phyloP scores from a whole-genome alignment of 441 rosid genomes.

The Biscutella laevigata region DNA sequence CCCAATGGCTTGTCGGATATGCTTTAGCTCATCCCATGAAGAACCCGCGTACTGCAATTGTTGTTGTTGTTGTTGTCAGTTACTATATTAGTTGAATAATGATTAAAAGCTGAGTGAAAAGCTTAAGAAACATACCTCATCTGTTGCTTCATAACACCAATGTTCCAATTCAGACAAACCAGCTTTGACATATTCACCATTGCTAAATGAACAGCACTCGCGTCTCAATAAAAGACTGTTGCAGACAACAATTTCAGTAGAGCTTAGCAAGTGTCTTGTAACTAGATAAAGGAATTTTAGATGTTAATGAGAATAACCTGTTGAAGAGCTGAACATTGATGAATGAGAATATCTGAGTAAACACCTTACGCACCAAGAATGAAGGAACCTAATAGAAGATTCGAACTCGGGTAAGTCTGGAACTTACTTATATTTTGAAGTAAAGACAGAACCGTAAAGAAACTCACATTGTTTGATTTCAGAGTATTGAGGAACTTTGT shows the following conservation, averaged over 20 bases:
- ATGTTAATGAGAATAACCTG: constrained; percentile 34
- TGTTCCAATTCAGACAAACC: constrained; percentile 96
- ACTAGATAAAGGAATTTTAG: neutral
- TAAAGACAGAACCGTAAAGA: neutral
- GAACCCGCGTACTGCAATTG: constrained; percentile 73
- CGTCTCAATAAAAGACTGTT: constrained; percentile 82
- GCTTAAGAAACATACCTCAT: constrained; percentile 57
- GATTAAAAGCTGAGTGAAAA: neutral
- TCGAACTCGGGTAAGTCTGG: neutral
- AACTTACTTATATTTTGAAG: neutral
- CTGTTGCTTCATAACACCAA: constrained; percentile 94
- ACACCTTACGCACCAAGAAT: constrained; percentile 78
- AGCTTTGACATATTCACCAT: constrained; percentile 94
- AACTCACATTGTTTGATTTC: constrained; percentile 70
- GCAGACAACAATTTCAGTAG: neutral
- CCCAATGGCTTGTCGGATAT: constrained; percentile 72
- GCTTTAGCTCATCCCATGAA: constrained; percentile 77
- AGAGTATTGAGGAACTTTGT: constrained; percentile 78
- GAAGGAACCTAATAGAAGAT: constrained; percentile 58
- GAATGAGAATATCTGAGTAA: constrained; percentile 85
- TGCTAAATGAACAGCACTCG: constrained; percentile 97
- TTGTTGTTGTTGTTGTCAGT: neutral
- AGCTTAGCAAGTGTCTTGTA: too few species aligned
- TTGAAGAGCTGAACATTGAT: constrained; percentile 82
- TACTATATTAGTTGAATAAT: constrained; percentile 3